These are phyloP conservation scores for Pestalotiopsis sp. DNA, from an alignment of 2,329 filamentous ascomycete genomes.

Conservation along the genomic window DNA sequence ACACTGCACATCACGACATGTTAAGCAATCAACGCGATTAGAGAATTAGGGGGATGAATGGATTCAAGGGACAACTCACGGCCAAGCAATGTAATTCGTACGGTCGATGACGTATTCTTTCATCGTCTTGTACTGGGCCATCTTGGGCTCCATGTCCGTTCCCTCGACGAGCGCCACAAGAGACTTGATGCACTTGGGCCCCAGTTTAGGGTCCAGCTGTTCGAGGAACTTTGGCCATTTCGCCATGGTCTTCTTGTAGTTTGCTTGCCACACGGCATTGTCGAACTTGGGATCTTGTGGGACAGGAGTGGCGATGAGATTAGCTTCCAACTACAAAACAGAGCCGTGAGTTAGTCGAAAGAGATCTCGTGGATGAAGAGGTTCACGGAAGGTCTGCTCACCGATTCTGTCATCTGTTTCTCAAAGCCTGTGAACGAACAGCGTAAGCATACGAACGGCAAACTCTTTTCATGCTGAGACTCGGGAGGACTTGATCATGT, in stretches of 20 bases:
- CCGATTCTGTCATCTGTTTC: slow-evolving; percentile 1
- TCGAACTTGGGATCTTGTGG: slow-evolving; percentile 1
- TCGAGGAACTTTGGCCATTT: slow-evolving; percentile 2
- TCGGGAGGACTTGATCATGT: background rate
- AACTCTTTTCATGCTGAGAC: background rate
- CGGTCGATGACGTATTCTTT: slow-evolving; percentile 2
- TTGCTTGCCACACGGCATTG: background rate
- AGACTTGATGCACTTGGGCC: background rate
- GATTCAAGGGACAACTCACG: background rate
- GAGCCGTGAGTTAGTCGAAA: background rate
- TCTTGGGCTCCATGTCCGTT: slow-evolving; percentile 1
- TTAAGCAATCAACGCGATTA: background rate
- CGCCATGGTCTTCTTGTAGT: background rate
- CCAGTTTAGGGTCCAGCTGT: background rate
- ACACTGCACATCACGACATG: background rate
- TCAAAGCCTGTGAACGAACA: background rate
- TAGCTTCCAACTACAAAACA: slow-evolving; percentile 1
- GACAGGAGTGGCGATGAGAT: background rate
- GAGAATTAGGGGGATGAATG: background rate
- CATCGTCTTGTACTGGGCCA: background rate
- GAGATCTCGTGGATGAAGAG: background rate
- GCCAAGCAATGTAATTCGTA: slow-evolving; percentile 1
- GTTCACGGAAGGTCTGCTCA: background rate
- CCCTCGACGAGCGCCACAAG: background rate
- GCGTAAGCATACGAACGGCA: background rate